phyloP scores from a whole-genome alignment of 2,329 filamentous ascomycete species.

The Colletotrichum melonis region DNA sequence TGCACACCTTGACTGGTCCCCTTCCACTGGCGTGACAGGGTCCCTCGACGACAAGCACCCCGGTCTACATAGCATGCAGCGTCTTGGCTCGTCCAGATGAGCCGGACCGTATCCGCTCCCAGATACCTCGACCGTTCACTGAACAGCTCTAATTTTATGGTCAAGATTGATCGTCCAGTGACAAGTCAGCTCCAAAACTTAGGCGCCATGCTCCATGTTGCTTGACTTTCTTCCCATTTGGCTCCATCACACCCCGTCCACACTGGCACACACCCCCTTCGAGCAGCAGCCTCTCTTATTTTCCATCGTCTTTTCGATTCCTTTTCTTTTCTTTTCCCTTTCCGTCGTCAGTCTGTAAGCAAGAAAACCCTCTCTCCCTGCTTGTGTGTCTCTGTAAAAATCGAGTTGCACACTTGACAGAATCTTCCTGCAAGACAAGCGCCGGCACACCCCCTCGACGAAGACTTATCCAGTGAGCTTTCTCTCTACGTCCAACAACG shows the following conservation, averaged over 20 bases:
- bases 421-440: constrained; percentile 49
- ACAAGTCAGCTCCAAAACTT: constrained; percentile 52
- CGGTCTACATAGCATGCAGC: constrained; percentile 27
- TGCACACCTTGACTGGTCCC: constrained; percentile 15
- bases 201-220: constrained; percentile 54
- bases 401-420: constrained; percentile 15
- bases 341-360: constrained; percentile 23
- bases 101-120: constrained; percentile 37
- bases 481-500: constrained; percentile 31
- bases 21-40: constrained; percentile 29
- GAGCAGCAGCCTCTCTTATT: constrained; percentile 34
- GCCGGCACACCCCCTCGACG: constrained; percentile 42
- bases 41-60: constrained; percentile 33
- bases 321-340: constrained; percentile 35
- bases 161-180: constrained; percentile 52
- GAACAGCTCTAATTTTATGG: constrained; percentile 56
- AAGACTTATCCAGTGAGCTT: constrained; percentile 30
- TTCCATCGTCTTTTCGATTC: constrained; percentile 38
- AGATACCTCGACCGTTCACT: constrained; percentile 31
- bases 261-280: constrained; percentile 31
- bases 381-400: not conserved
- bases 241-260: constrained; percentile 49
- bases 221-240: constrained; percentile 50
- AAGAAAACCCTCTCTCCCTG: constrained; percentile 4
- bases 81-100: constrained; percentile 37